Evolutionary conservation across 192 early-diverging fungal genomes (phyloP).

Genomic region (Entophlyctis luteolus): DNA sequence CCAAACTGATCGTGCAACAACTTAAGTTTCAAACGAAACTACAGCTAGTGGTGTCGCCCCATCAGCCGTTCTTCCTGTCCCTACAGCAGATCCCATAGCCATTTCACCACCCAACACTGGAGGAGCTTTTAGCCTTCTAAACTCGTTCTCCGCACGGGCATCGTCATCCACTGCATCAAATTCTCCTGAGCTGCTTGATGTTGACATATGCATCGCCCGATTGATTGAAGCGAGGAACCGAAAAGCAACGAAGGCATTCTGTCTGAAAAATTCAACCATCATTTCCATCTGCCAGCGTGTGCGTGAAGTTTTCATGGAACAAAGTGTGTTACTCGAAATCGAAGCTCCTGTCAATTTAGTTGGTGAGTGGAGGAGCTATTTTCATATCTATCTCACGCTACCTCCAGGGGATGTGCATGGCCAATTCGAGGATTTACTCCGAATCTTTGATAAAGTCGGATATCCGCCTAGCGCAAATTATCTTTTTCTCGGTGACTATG

Average conservation of each 20-base stretch:
- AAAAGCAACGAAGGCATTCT: conserved; percentile 70
- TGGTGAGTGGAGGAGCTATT: conserved; percentile 25
- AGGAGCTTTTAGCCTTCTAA: neutral
- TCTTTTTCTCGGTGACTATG: conserved; percentile 90
- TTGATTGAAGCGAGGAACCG: conserved; percentile 72
- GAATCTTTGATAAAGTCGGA: conserved; percentile 90
- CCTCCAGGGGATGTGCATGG: conserved; percentile 87
- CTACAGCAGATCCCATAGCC: neutral
- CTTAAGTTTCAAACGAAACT: neutral
- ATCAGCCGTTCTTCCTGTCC: neutral
- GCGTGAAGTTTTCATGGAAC: conserved; percentile 85
- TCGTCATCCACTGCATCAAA: neutral
- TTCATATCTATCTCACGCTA: neutral
- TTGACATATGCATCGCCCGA: conserved; percentile 87
- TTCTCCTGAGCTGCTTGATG: conserved; percentile 35
- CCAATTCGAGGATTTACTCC: conserved; percentile 87
- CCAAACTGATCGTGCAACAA: neutral
- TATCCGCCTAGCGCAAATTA: conserved; percentile 90
- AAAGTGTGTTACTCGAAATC: conserved; percentile 64
- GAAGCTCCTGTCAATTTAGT: conserved; percentile 47
- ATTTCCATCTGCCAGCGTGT: conserved; percentile 77
- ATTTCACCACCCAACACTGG: neutral
- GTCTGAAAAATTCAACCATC: conserved; percentile 82
- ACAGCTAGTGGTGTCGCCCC: neutral
- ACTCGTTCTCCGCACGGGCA: neutral